phyloP scores from a whole-genome alignment of 2,329 filamentous ascomycete species.

The Talaromyces rugulosus region DNA sequence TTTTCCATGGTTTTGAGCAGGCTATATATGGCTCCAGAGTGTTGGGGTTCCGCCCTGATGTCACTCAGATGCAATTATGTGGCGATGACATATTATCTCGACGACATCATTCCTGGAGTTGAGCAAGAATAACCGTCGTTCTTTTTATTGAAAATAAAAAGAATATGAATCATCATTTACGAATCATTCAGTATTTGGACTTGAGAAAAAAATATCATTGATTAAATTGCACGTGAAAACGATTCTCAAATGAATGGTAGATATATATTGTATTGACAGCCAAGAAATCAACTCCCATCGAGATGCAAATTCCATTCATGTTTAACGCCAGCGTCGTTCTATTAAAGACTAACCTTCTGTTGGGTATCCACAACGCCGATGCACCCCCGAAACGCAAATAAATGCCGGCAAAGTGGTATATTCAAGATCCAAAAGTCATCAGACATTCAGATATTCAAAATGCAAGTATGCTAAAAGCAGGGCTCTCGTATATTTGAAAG shows the following conservation, averaged over 20 bases:
- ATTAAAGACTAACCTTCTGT: not conserved
- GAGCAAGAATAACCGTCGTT: too few species aligned
- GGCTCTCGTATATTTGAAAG: not conserved
- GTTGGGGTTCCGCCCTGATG: not conserved
- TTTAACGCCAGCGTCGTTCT: not conserved
- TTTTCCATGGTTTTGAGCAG: not conserved
- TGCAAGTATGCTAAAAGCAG: not conserved
- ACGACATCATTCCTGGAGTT: not conserved
- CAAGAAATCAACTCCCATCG: not conserved
- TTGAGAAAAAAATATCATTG: too few species aligned
- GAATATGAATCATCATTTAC: too few species aligned
- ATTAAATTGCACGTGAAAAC: not conserved
- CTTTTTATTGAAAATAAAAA: too few species aligned
- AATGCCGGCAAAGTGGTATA: slow-evolving; percentile 11
- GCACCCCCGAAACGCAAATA: not conserved
- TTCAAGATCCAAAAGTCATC: slow-evolving; percentile 4
- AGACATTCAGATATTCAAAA: slow-evolving; percentile 4
- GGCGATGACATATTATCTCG: not conserved
- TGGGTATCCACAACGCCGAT: slow-evolving; percentile 2
- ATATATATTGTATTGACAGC: not conserved
- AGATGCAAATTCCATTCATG: not conserved
- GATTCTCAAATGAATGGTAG: not conserved
- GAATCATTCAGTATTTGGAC: too few species aligned
- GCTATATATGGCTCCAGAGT: not conserved
- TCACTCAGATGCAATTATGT: not conserved